Conservation (phyloP, 2,329 filamentous ascomycete genomes). For the Dactylonectria macrodidyma region DNA sequence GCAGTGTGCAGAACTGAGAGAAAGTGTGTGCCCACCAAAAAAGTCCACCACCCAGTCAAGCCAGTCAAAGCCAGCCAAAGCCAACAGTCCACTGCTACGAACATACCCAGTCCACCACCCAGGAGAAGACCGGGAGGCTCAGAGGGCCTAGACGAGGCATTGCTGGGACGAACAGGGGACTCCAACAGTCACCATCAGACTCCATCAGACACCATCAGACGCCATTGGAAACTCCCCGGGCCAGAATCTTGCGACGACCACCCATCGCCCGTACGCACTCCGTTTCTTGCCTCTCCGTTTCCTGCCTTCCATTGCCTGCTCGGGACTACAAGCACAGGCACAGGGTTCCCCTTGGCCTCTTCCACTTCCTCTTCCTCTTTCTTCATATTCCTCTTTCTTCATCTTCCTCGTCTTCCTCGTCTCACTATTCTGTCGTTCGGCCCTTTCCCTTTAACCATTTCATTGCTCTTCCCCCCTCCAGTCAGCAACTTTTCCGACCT, state of each 20-base stretch:
- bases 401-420: background rate
- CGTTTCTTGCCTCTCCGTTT: slow-evolving; percentile 10
- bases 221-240: slow-evolving; percentile 27
- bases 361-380: slow-evolving; percentile 2
- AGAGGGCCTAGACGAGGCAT: slow-evolving; percentile 47
- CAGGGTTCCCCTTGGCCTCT: slow-evolving; percentile 21
- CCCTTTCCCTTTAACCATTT: slow-evolving; percentile 8
- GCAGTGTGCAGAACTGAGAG: slow-evolving; percentile 2
- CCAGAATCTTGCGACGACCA: slow-evolving; percentile 19
- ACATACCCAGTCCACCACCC: slow-evolving; percentile 13
- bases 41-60: slow-evolving; percentile 10
- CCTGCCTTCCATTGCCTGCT: background rate
- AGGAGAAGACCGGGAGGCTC: slow-evolving; percentile 49
- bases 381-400: background rate
- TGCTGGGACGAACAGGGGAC: slow-evolving; percentile 34
- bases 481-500: slow-evolving; percentile 21
- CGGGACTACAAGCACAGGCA: slow-evolving; percentile 1
- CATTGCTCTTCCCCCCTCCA: background rate
- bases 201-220: slow-evolving; percentile 22
- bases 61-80: slow-evolving; percentile 8
- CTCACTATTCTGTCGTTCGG: background rate
- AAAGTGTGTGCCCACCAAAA: slow-evolving; percentile 35
- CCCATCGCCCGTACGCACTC: slow-evolving; percentile 17
- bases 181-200: slow-evolving; percentile 17
- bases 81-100: too few relatives aligned